A percentile compares a stretch with the other conserved stretches of the same genome.
phyloP scores from a whole-genome alignment of 75 land plant genomes.

The Larix kaempferi region DNA sequence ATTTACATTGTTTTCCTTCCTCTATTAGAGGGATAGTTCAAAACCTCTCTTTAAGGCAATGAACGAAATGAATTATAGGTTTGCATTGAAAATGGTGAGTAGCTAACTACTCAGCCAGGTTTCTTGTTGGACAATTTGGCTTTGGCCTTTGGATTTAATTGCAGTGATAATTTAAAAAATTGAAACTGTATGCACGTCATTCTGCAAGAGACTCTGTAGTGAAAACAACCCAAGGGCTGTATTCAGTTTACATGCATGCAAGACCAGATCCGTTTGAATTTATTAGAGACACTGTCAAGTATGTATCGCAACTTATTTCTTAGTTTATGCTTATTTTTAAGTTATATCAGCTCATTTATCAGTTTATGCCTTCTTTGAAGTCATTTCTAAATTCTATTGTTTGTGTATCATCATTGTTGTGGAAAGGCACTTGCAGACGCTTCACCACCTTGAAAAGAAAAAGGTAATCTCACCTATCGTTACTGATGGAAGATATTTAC shows the following conservation, averaged over 20 bases:
- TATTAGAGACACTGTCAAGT: constrained; percentile 70
- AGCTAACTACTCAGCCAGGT: not conserved
- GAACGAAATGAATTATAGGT: constrained; percentile 62
- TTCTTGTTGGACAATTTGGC: not conserved
- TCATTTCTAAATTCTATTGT: not conserved
- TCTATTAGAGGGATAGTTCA: constrained; percentile 69
- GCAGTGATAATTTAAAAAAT: not conserved
- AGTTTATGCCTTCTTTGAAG: too few relatives aligned
- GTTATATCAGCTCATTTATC: too few relatives aligned
- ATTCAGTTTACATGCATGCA: constrained; percentile 70
- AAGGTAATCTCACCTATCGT: constrained; percentile 29
- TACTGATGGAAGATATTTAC: not conserved
- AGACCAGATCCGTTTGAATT: constrained; percentile 82
- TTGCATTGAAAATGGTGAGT: constrained; percentile 88
- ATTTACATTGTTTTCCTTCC: constrained; percentile 78
- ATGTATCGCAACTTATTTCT: not conserved
- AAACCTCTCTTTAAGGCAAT: constrained; percentile 74
- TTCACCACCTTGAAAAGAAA: constrained; percentile 65
- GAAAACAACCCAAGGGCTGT: constrained; percentile 42
- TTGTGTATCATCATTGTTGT: constrained; percentile 39
- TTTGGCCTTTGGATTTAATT: not conserved
- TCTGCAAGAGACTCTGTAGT: constrained; percentile 57
- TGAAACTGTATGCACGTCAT: not conserved
- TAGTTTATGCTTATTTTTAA: not conserved
- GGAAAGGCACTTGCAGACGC: constrained; percentile 65